Base-by-base conservation (phyloP, 2,329 filamentous ascomycete species). In the Seiridium unicorne region DNA sequence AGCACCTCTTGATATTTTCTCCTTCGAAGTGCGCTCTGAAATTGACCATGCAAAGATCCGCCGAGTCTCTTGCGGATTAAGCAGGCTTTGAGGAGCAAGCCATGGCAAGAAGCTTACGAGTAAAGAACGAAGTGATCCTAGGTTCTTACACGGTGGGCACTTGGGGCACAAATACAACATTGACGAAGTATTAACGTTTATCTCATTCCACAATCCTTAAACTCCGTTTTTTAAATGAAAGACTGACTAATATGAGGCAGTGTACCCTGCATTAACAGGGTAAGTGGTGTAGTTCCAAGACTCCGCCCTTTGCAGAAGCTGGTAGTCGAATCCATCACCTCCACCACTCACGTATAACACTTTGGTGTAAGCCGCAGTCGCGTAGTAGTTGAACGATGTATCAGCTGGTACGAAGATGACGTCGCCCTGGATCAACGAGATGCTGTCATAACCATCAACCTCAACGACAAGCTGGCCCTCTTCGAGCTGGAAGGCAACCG, bases 321-420 rank as follows among this genome's bases (percentile, higher is more conserved):
- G 57, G 32, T 64, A 58, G 44, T 70, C 68, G 13, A 70, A 51
- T 26, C 69, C 68, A 26, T 65, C 38, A 2, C 59, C 65, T 1
- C 68, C 68, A 1, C 61, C 66, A 57, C 66, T 69, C 38, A 70
- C 55, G 49, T 70, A 70, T 55, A 70, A 38, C 18, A 72, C 67
- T 61, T 68, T 67, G 42, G 68, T 71, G 32, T 66, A 65, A 3
- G 65, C 63, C 5, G 65, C 65, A 1, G 62, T 65, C 4, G 68
- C 67, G 26, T 61, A 54, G 60, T 70, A 71, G 26, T 48, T 57
- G 48, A 70, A 70, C 0, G 58, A 34, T 3, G 62, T 63, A 8
- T 57, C 55, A 3, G 63, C 62, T 1, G 68, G 68, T 32, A 71
- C 58, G 51, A 72, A 71, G 8, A 66, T 62, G 10, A 71, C 67